phyloP scores from a whole-genome alignment of 352 stramenopile genomes.

The Phytophthora meadii region DNA sequence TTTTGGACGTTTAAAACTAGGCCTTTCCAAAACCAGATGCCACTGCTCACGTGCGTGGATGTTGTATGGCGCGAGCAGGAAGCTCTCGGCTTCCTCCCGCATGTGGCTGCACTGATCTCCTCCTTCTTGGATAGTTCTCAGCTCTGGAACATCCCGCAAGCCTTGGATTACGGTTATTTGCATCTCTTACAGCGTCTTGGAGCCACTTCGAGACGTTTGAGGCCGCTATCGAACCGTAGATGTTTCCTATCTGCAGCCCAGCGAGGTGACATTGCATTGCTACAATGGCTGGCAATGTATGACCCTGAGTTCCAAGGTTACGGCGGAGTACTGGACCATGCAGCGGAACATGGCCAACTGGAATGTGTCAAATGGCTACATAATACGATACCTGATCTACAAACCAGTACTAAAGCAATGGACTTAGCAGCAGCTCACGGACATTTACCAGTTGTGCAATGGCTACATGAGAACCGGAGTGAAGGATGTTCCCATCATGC shows the following conservation, averaged over 20 bases:
- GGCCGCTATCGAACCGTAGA: constrained; percentile 24
- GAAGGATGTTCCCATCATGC: constrained; percentile 40
- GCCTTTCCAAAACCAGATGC: background rate
- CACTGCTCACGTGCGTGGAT: constrained; percentile 25
- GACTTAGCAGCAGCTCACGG: constrained; percentile 41
- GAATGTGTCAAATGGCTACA: constrained; percentile 42
- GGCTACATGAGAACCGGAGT: constrained; percentile 46
- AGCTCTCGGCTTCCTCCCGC: constrained; percentile 22
- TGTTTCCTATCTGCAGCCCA: constrained; percentile 41
- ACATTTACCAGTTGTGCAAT: constrained; percentile 59
- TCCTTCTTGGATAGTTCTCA: constrained; percentile 30
- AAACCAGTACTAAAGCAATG: constrained; percentile 38
- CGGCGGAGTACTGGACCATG: constrained; percentile 33
- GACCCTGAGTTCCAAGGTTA: constrained; percentile 24
- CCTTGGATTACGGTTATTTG: constrained; percentile 36
- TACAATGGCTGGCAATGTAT: constrained; percentile 37
- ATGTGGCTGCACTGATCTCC: constrained; percentile 38
- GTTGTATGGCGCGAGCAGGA: constrained; percentile 35
- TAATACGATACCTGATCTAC: constrained; percentile 16
- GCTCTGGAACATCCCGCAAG: constrained; percentile 40
- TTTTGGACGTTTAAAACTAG: too few relatives aligned
- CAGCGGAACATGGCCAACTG: constrained; percentile 41
- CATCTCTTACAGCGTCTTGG: constrained; percentile 41
- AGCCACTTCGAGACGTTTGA: constrained; percentile 22
- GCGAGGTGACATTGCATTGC: constrained; percentile 23